A percentile compares a stretch with the other conserved stretches of the same genome.
These are phyloP conservation scores for Pythium scleroteichum DNA, from an alignment of 352 stramenopile species.

Conservation along the genomic window DNA sequence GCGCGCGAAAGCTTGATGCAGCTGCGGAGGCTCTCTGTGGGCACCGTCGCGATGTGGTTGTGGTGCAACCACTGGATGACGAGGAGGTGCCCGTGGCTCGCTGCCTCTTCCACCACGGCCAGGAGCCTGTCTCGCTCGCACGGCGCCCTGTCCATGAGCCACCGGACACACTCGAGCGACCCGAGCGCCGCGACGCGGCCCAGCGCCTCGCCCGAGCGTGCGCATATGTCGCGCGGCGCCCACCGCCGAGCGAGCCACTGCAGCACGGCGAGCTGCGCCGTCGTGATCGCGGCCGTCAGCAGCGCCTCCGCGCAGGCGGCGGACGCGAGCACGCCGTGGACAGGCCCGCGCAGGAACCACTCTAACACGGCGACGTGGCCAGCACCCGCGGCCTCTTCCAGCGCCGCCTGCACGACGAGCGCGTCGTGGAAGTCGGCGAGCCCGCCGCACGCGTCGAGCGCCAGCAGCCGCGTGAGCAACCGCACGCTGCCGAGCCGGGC, in stretches of 20 bases:
- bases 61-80: constrained; percentile 15
- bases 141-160: background rate
- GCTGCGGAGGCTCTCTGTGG: background rate
- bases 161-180: constrained; percentile 9
- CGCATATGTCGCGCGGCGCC: background rate
- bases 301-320: background rate
- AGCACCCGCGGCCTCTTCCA: background rate
- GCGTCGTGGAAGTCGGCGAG: constrained; percentile 5
- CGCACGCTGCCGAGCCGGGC: constrained; percentile 17
- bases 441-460: constrained; percentile 4
- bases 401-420: constrained; percentile 11
- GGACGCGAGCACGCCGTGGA: background rate
- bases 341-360: background rate
- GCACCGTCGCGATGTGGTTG: background rate
- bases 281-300: background rate
- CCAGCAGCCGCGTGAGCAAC: constrained; percentile 14
- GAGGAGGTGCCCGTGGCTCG: constrained; percentile 8
- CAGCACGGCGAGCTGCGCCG: constrained; percentile 1
- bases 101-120: constrained; percentile 1
- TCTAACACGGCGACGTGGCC: constrained; percentile 15
- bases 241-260: constrained; percentile 5
- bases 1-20: background rate
- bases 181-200: constrained; percentile 2
- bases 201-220: background rate
- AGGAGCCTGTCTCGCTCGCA: background rate